These are phyloP conservation scores for Tetrahymena borealis DNA, from an alignment of 73 alveolate genomes.

Conservation along the genomic window DNA sequence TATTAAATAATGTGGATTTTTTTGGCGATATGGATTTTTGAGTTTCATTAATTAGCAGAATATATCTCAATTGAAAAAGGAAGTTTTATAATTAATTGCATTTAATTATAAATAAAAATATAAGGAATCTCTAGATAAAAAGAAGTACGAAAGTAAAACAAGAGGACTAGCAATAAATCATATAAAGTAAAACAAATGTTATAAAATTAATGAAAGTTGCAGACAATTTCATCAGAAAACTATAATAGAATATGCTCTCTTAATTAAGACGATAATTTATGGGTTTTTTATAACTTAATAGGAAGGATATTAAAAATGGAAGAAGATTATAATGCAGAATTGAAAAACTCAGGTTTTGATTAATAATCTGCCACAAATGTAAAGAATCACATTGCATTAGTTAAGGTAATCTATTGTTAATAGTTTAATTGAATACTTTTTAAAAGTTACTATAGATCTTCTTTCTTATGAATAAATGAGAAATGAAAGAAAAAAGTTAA, in stretches of 20 bases:
- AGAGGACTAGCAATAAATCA: background rate
- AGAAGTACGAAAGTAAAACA: constrained; percentile 1
- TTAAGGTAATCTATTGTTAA: background rate
- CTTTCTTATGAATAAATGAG: too few relatives aligned
- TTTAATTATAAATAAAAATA: background rate
- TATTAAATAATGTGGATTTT: background rate
- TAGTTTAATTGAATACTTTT: background rate
- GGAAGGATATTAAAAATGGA: background rate
- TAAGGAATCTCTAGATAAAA: background rate
- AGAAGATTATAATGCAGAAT: background rate
- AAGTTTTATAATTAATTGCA: background rate
- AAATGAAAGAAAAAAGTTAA: too few relatives aligned
- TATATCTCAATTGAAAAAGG: background rate
- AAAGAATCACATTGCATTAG: background rate
- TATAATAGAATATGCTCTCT: too few relatives aligned
- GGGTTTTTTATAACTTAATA: too few relatives aligned
- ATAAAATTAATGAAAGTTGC: too few relatives aligned
- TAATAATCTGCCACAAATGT: background rate
- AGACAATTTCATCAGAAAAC: too few relatives aligned
- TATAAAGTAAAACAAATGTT: background rate
- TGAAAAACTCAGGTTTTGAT: background rate
- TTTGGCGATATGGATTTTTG: background rate
- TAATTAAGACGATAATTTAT: too few relatives aligned
- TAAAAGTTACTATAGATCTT: too few relatives aligned
- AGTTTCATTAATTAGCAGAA: background rate